phyloP scores from a whole-genome alignment of 441 rosid genomes.

The Populus hybrid region DNA sequence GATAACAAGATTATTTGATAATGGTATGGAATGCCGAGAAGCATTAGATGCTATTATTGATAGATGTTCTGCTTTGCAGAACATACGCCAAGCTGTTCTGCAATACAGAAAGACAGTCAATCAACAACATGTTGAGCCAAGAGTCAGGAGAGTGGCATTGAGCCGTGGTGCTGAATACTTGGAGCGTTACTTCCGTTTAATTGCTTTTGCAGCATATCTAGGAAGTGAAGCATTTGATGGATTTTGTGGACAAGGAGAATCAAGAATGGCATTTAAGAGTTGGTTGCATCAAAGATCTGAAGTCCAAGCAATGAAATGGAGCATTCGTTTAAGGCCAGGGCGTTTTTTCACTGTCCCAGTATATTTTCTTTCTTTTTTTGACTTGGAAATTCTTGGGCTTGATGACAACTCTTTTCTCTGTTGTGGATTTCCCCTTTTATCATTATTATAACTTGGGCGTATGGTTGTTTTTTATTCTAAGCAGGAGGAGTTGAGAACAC shows the following conservation, averaged over 20 bases:
- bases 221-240: conserved; percentile 97
- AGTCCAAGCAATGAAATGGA: conserved; percentile 98
- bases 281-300: conserved; percentile 96
- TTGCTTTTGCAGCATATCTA: conserved; percentile 98
- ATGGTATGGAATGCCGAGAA: conserved; percentile 92
- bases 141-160: conserved; percentile 89
- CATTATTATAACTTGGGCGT: conserved; percentile 9
- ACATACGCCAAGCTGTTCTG: conserved; percentile 92
- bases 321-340: conserved; percentile 95
- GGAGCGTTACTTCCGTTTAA: conserved; percentile 89
- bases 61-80: conserved; percentile 95
- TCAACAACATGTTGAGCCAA: conserved; percentile 92
- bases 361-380: conserved; percentile 29
- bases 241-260: conserved; percentile 76
- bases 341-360: conserved; percentile 92
- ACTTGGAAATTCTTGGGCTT: conserved; percentile 3
- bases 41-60: conserved; percentile 95
- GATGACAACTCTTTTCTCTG: conserved; percentile 1
- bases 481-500: conserved; percentile 88
- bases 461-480: conserved; percentile 21
- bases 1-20: conserved; percentile 90
- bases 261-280: conserved; percentile 75
- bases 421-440: not conserved
- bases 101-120: conserved; percentile 83
- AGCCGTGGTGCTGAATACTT: conserved; percentile 96